Evolutionary conservation across 352 stramenopile genomes (phyloP).

Genomic region (Phytopythium litorale): DNA sequence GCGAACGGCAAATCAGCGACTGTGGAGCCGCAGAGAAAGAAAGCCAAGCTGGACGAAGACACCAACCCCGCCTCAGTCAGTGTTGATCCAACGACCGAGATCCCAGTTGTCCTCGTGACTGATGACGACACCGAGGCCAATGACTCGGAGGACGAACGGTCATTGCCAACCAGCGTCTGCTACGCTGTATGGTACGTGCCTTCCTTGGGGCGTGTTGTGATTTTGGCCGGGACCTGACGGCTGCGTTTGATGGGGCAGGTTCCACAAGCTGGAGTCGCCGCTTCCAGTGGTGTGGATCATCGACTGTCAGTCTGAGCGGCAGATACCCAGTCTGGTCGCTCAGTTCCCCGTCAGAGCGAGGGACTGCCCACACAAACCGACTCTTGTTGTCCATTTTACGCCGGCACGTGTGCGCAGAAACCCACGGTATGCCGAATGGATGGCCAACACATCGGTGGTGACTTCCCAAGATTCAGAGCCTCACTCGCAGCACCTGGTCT

Average conservation of each 20-base stretch:
- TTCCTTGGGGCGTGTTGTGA: neutral
- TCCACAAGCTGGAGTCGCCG: constrained; percentile 4
- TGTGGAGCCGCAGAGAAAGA: constrained; percentile 16
- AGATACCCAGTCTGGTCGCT: constrained; percentile 24
- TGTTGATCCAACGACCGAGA: neutral
- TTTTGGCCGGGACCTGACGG: neutral
- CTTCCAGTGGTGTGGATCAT: constrained; percentile 56
- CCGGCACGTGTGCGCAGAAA: constrained; percentile 21
- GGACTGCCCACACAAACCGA: constrained; percentile 25
- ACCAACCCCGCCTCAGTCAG: no score
- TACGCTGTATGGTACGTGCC: constrained; percentile 1
- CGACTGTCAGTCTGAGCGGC: constrained; percentile 27
- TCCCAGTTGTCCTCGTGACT: neutral
- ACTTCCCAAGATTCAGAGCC: neutral
- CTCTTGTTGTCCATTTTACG: constrained; percentile 55
- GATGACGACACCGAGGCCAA: constrained; percentile 10
- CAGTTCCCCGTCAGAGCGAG: constrained; percentile 14
- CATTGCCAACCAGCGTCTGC: neutral
- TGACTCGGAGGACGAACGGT: constrained; percentile 1
- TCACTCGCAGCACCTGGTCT: constrained; percentile 41
- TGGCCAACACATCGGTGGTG: neutral
- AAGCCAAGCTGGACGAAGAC: constrained; percentile 11
- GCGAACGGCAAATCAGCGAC: neutral
- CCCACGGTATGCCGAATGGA: constrained; percentile 11
- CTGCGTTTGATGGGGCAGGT: constrained; percentile 18